phyloP scores from a whole-genome alignment of 2,329 filamentous ascomycete species.

The Fusarium kyushuense region DNA sequence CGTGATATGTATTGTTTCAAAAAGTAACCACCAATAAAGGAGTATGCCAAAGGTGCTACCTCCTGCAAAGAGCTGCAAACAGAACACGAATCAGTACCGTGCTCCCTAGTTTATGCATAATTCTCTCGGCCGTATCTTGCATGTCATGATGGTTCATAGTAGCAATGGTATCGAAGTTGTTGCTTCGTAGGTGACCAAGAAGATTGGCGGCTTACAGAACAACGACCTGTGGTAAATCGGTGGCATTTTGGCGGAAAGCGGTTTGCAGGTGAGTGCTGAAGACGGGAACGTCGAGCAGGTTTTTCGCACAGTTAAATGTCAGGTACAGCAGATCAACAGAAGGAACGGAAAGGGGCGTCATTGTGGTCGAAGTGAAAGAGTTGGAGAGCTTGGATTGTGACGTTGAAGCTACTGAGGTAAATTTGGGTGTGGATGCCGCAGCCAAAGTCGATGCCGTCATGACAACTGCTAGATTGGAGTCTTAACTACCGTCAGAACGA shows the following conservation, averaged over 20 bases:
- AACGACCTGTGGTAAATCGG: slow-evolving; percentile 65
- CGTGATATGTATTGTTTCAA: slow-evolving; percentile 80
- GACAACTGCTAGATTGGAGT: neutral
- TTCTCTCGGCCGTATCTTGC: slow-evolving; percentile 6
- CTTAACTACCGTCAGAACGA: neutral
- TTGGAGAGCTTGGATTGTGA: slow-evolving; percentile 8
- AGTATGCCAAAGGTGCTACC: slow-evolving; percentile 83
- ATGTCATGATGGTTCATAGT: slow-evolving; percentile 23
- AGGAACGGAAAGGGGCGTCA: slow-evolving; percentile 55
- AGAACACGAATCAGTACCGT: slow-evolving; percentile 43
- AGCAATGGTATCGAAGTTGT: slow-evolving; percentile 10
- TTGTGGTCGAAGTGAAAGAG: slow-evolving; percentile 34
- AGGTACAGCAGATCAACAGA: slow-evolving; percentile 79
- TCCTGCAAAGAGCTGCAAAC: slow-evolving; percentile 82
- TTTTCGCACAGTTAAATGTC: slow-evolving; percentile 90
- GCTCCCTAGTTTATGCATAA: slow-evolving; percentile 18
- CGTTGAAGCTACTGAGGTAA: slow-evolving; percentile 12
- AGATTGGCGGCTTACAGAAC: slow-evolving; percentile 63
- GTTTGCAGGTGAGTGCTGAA: slow-evolving; percentile 78
- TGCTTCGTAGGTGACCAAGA: slow-evolving; percentile 24
- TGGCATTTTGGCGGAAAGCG: slow-evolving; percentile 64
- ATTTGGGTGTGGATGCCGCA: slow-evolving; percentile 11
- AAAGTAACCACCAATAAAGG: slow-evolving; percentile 87
- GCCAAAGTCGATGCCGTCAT: slow-evolving; percentile 22
- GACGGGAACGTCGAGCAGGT: slow-evolving; percentile 73